Conservation (phyloP, 78 protist genomes). For the Dictyostelium capitatum region DNA sequence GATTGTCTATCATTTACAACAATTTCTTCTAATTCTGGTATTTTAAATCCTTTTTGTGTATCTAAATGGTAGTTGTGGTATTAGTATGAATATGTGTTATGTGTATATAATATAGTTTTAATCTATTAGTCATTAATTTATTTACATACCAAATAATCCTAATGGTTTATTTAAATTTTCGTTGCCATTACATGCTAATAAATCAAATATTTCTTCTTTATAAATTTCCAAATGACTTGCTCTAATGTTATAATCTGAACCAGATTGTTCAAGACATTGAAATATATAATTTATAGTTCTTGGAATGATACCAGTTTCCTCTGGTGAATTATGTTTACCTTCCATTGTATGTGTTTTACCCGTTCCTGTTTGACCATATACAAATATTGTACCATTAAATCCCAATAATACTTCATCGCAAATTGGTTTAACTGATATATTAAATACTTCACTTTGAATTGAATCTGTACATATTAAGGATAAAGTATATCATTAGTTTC, state of each 20-base stretch:
- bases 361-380: conserved; percentile 87
- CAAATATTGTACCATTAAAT: conserved; percentile 86
- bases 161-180: conserved; percentile 38
- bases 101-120: background rate
- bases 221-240: conserved; percentile 84
- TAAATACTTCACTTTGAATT: conserved; percentile 53
- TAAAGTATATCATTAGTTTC: too few relatives aligned
- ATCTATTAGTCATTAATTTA: background rate
- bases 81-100: background rate
- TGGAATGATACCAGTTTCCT: conserved; percentile 84
- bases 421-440: conserved; percentile 67
- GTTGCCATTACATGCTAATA: conserved; percentile 50
- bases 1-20: conserved; percentile 69
- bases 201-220: conserved; percentile 83
- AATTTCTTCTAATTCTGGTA: conserved; percentile 74
- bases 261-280: conserved; percentile 65
- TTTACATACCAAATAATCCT: conserved; percentile 54
- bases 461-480: conserved; percentile 34
- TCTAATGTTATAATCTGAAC: conserved; percentile 72
- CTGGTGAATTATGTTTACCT: conserved; percentile 64
- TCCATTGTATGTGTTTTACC: conserved; percentile 89
- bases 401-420: conserved; percentile 76
- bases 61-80: background rate
- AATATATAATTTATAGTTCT: conserved; percentile 82
- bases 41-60: conserved; percentile 25